phyloP scores from a whole-genome alignment of 1,284 basidiomycete species.

The Pascua guehoae region DNA sequence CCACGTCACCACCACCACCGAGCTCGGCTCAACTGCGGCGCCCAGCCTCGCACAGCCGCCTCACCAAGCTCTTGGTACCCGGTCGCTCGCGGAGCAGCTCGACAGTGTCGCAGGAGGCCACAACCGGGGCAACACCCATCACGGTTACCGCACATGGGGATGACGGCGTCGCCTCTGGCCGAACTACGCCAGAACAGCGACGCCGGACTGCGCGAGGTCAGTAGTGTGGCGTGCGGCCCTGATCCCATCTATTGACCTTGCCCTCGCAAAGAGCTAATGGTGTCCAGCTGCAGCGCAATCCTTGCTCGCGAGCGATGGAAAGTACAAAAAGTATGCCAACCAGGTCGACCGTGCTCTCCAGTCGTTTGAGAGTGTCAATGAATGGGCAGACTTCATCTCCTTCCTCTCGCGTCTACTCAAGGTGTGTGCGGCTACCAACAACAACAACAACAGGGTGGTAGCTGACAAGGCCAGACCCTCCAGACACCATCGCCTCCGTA shows the following conservation, averaged over 20 bases:
- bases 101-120: slow-evolving; percentile 23
- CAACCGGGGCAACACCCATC: not conserved
- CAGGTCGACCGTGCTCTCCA: slow-evolving; percentile 88
- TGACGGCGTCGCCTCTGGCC: slow-evolving; percentile 25
- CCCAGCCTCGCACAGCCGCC: slow-evolving; percentile 35
- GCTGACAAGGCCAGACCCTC: slow-evolving; percentile 58
- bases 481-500: slow-evolving; percentile 81
- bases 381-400: slow-evolving; percentile 99
- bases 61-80: slow-evolving; percentile 38
- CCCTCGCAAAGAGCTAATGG: not conserved
- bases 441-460: no score
- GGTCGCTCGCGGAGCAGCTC: slow-evolving; percentile 37
- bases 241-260: no score
- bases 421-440: slow-evolving; percentile 53
- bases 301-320: slow-evolving; percentile 62
- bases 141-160: slow-evolving; percentile 27
- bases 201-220: slow-evolving; percentile 37
- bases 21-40: slow-evolving; percentile 18
- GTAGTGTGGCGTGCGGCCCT: not conserved
- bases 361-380: slow-evolving; percentile 92
- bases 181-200: slow-evolving; percentile 41
- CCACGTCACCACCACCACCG: slow-evolving; percentile 20
- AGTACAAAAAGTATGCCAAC: slow-evolving; percentile 89
- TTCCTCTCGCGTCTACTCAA: slow-evolving; percentile 94
- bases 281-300: slow-evolving; percentile 33